Percentiles rank a stretch among this genome's conserved stretches.
Conservation (phyloP, 345 rosid genomes). For the Balakata baccata region DNA sequence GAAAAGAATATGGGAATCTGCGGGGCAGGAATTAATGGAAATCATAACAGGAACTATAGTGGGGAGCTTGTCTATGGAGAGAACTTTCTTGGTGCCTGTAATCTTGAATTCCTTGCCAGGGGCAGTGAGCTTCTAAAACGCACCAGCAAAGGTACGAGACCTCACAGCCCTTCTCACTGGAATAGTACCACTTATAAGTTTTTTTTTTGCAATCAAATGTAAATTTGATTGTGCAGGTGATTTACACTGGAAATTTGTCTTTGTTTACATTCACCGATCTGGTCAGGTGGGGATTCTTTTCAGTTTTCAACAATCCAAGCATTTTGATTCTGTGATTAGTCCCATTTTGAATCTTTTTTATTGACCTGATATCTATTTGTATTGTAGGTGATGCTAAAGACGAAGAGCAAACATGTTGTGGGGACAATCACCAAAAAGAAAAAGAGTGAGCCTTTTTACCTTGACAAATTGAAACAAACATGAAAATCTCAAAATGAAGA, state of each 20-base stretch:
- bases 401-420: slow-evolving; percentile 84
- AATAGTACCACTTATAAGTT: too few relatives aligned
- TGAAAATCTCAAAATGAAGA: background rate
- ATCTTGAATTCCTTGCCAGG: slow-evolving; percentile 69
- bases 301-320: background rate
- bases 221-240: slow-evolving; percentile 53
- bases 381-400: slow-evolving; percentile 72
- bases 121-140: slow-evolving; percentile 88
- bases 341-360: background rate
- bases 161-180: too few relatives aligned
- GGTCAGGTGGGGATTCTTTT: slow-evolving; percentile 43
- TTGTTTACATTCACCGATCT: slow-evolving; percentile 64
- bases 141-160: slow-evolving; percentile 69
- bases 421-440: slow-evolving; percentile 84
- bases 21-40: slow-evolving; percentile 36
- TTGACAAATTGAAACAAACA: background rate
- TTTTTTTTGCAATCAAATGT: background rate
- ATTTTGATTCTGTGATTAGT: background rate
- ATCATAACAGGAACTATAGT: slow-evolving; percentile 40
- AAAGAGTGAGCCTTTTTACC: slow-evolving; percentile 50
- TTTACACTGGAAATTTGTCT: slow-evolving; percentile 88
- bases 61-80: slow-evolving; percentile 61
- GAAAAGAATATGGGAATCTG: slow-evolving; percentile 57
- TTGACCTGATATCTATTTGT: too few relatives aligned
- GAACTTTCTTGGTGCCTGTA: slow-evolving; percentile 51